Evolutionary conservation across 805 yeast species (phyloP).

Genomic region (Pichia paraexigua): DNA sequence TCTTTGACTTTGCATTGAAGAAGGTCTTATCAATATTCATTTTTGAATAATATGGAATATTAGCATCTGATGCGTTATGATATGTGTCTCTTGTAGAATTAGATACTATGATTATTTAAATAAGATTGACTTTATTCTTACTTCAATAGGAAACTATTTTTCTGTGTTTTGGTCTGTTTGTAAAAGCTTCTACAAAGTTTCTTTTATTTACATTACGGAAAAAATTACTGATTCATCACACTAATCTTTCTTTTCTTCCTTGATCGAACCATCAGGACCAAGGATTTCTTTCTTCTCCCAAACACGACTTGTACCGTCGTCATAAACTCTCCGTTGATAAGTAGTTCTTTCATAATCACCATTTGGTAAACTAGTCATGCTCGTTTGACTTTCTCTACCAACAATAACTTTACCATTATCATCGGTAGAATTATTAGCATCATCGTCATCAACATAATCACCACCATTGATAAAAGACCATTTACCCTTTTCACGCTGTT

Average conservation of each 20-base stretch:
- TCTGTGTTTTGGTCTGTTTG: too few species aligned
- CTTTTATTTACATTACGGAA: too few species aligned
- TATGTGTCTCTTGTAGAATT: too few species aligned
- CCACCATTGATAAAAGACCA: conserved; percentile 15
- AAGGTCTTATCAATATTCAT: too few species aligned
- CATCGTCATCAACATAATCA: not conserved
- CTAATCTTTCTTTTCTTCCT: not conserved
- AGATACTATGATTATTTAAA: too few species aligned
- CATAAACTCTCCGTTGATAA: conserved; percentile 1
- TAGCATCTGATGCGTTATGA: too few species aligned
- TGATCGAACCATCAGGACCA: conserved; percentile 8
- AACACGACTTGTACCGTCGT: conserved; percentile 7
- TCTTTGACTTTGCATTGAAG: too few species aligned
- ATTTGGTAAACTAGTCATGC: conserved; percentile 31
- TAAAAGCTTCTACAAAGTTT: too few species aligned
- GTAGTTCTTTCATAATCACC: conserved; percentile 34
- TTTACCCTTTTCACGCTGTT: conserved; percentile 18
- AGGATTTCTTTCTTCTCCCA: conserved; percentile 8
- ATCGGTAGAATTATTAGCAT: not conserved
- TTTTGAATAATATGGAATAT: too few species aligned
- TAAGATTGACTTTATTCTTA: too few species aligned
- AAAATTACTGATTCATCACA: too few species aligned
- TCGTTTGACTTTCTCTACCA: conserved; percentile 32
- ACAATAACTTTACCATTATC: conserved; percentile 19
- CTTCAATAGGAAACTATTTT: too few species aligned